Base-by-base conservation (phyloP, 306 rosid genomes). In the Dryas octopetala region DNA sequence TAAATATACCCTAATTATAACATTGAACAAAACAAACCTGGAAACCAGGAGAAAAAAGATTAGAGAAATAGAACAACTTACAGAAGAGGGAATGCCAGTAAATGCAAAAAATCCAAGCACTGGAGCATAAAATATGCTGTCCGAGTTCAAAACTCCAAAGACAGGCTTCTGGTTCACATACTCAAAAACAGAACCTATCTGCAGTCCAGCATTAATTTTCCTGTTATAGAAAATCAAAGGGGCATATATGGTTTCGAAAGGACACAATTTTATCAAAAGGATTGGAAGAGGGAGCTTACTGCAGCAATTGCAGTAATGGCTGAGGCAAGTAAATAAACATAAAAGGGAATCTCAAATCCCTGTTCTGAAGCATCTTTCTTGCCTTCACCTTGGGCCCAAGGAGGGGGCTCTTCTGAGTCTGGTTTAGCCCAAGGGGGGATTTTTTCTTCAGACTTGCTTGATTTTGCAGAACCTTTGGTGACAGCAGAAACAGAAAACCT, bases 281-380 rank as follows among this genome's bases (percentile, higher is more conserved):
- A 46, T 60, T 17, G 40, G 71, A 5, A 23, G 47, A 66, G 44
- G 52, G n/a, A 51, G 14, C 85, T 89, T 84, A 92, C 99, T 9
- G 98, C 99, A n/a, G 98, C 98, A 71, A 96, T 96, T 62, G 99
- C 99, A 7, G 91, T 90, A 64, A 96, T 62, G 1, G 98, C 90
- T 68, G 98, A 95, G 61, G 98, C 96, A 8, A 92, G 89, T 44
- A 95, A 79, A 65, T 92, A 92, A 73, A 78, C 92, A 64, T 71
- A 89, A 74, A 90, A 92, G 0, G 98, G 98, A 63, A 90, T 43
- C 62, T 79, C 87, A 74, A 89, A 76, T 52, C 84, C 88, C 73
- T 79, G 81, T 28, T 83, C 71, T 0, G 88, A 66, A 74, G 72
- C 80, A 70, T 2, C 77, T 8, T 68, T 75, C 32, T 88, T 76